Evolutionary conservation across 1,139 yeast species (phyloP), one percentile per base, ranked within the genome.

Genomic region (Zygoascus meyerae): DNA sequence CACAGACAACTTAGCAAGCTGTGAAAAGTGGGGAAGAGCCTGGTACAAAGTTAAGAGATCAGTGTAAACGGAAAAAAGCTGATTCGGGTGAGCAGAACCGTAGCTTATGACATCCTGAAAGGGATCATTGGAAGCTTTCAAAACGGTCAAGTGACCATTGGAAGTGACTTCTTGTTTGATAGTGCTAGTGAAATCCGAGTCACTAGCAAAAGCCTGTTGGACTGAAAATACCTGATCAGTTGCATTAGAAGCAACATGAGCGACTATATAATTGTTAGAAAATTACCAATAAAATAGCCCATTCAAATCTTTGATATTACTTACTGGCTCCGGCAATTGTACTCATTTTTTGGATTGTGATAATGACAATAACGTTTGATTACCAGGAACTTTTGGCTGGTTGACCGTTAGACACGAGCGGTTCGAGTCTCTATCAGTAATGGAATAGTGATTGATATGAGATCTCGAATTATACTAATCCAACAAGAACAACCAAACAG

Each of bases 1-100:
- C 26, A 77, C 72, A 2, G 78, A 72, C 28, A 63, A 56, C 11
- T 65, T 54, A 33, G 70, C 67, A 54, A 82, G 72, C 34, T 68
- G 64, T 6, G 79, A 69, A 40, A 86, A 71, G 45, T 74, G 72
- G 11, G 95, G 90, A 30, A 86, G 63, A 7, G 83, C 74, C 29
- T 68, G 63, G 28, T 86, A 75, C 45, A 78, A 70, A 2, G 85
- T 72, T 9, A 71, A 55, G 34, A 85, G 74, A 7, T 83, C 70
- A 5, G 79, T 65, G 34, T 75, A 62, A 4, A 73, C 71, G 0
- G 66, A 56, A 5, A 54, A 44, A 34, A 46, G 36, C 2, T 49
- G 44, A 8, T 48, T 40, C 9, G 53, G 46, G 8, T 46, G 37
- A 6, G 42, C 41, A 7, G 39, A 42, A 35, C 50, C 52, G 35